Base-by-base conservation (phyloP, 139 green algal species). In the Ettlia oleoabundans region DNA sequence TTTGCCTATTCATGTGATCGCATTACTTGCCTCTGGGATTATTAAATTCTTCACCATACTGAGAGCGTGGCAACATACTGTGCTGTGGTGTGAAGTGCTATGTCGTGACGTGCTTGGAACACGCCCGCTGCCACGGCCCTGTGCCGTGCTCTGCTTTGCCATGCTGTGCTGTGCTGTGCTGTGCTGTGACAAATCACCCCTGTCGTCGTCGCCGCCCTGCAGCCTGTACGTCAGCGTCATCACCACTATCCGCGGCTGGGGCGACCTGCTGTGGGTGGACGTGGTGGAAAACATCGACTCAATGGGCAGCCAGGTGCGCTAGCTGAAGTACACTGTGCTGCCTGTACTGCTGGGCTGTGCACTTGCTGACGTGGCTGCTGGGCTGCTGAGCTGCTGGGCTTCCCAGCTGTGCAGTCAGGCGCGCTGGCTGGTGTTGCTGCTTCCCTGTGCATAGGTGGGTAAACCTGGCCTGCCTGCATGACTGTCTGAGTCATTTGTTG, bases 181-280 rank as follows among this genome's bases (percentile, higher is more conserved):
- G 40, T 61, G 24, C 69, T 63, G 3, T 10, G 0, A 1, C n/a
- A 26, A 40, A 41, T 28, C 28, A 37, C 26, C 10, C 26, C 42
- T 3, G 8, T 10, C 1, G 28, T 3, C 43, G 0, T 82, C 74
- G 67, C 37, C 9, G 61, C 79, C 86, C 8, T 91, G 91, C 90
- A 93, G 86, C 73, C 90, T 98, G 38, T 98, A 98, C 88, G 93
- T 96, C 15, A 92, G 82, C 8, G 95, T 98, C 66, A 97, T 98
- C 84, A 92, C 86, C 68, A 97, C 95, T 67, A 96, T 98, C 82
- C 91, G 94, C 37, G 88, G 92, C 75, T 98, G 95, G 80, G 92
- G 91, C 35, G 94, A 97, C 82, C 91, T 92, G 58, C 91, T 97
- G 55, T 98, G 95, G 95, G 92, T 94, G 18, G 94, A 98, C 71